Evolutionary conservation across 345 rosid species (phyloP).

Genomic region (Melastoma malabathricum): DNA sequence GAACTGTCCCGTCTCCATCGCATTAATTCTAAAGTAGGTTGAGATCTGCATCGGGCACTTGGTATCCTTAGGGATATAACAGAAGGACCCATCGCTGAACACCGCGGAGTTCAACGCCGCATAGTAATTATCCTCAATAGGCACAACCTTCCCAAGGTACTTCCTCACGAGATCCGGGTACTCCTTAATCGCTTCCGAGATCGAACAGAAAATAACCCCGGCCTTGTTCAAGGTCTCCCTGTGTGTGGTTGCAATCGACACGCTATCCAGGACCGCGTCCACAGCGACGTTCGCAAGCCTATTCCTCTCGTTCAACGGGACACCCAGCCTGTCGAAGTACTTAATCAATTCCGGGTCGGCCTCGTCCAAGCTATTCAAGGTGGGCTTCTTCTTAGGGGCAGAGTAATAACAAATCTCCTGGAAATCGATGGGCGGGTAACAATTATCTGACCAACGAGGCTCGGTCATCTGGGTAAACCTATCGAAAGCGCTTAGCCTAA

Average conservation of each 20-base stretch:
- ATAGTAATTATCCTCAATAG: constrained; percentile 76
- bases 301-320: constrained; percentile 64
- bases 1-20: constrained; percentile 85
- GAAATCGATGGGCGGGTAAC: constrained; percentile 51
- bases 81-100: constrained; percentile 86
- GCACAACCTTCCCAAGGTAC: constrained; percentile 81
- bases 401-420: constrained; percentile 87
- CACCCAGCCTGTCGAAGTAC: constrained; percentile 65
- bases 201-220: constrained; percentile 81
- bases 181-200: constrained; percentile 73
- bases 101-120: constrained; percentile 80
- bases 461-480: constrained; percentile 55
- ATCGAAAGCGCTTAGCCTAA: constrained; percentile 61
- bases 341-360: constrained; percentile 66
- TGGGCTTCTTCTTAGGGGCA: constrained; percentile 75
- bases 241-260: constrained; percentile 79
- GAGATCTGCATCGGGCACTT: constrained; percentile 88
- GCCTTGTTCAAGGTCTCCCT: constrained; percentile 55
- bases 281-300: constrained; percentile 81
- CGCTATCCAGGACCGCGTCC: constrained; percentile 89
- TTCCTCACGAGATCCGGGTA: constrained; percentile 68
- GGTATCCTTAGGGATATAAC: constrained; percentile 68
- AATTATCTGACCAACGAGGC: constrained; percentile 87
- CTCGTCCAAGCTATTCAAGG: constrained; percentile 72
- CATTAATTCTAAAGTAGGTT: constrained; percentile 81